These are phyloP conservation scores for Rubus idaeus DNA, from an alignment of 306 rosid genomes.

Conservation along the genomic window DNA sequence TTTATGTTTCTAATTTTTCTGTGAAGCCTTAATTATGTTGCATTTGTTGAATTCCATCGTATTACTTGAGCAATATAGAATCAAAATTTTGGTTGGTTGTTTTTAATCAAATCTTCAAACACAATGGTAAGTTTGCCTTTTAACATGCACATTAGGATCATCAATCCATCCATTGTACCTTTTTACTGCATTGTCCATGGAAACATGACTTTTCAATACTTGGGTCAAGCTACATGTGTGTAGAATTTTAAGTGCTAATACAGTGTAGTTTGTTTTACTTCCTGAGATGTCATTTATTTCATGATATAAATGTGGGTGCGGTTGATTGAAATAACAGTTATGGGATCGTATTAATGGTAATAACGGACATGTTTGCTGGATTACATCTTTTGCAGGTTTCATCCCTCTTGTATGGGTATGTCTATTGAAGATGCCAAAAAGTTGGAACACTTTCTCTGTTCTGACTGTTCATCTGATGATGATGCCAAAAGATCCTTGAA, in stretches of 20 bases:
- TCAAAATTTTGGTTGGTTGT: not conserved
- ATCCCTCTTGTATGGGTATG: constrained; percentile 72
- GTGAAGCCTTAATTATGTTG: not conserved
- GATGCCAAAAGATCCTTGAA: constrained; percentile 54
- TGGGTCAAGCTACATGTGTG: not conserved
- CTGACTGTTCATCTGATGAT: constrained; percentile 58
- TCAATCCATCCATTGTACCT: not conserved
- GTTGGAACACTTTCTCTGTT: constrained; percentile 56
- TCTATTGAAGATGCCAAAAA: constrained; percentile 64
- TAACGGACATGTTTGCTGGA: constrained; percentile 13
- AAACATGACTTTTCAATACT: not conserved
- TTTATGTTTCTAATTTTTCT: not conserved
- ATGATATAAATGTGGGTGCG: not conserved
- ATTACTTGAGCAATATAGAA: not conserved
- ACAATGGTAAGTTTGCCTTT: not conserved
- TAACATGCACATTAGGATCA: not conserved
- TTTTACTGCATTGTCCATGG: not conserved
- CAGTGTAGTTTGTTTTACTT: not conserved
- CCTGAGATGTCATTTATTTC: not conserved
- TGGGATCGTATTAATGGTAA: not conserved
- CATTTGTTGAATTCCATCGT: not conserved
- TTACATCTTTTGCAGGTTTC: constrained; percentile 48
- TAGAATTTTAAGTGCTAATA: not conserved
- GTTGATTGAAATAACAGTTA: not conserved
- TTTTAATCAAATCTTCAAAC: not conserved